phyloP scores from a whole-genome alignment of 169 alveolate species.

The Plasmodium knowlesi region DNA sequence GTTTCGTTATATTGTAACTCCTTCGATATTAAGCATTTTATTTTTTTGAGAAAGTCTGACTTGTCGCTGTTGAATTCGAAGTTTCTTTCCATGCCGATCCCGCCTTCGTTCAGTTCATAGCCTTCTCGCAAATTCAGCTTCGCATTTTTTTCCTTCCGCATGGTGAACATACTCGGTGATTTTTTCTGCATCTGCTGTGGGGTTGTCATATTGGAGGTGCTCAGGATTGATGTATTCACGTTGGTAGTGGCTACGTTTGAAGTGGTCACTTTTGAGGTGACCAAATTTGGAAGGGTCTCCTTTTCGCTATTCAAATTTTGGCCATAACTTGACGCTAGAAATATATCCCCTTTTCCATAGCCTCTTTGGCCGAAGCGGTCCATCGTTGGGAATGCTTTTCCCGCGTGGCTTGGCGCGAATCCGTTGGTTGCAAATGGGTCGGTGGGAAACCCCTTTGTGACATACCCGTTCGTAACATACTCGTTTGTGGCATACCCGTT shows the following conservation, averaged over 20 bases:
- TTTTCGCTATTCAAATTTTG: slow-evolving; percentile 2
- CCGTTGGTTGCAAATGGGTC: neutral
- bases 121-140: slow-evolving; percentile 54
- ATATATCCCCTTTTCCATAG: neutral
- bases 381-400: neutral
- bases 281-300: neutral
- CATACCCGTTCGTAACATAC: neutral
- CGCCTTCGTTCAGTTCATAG: neutral
- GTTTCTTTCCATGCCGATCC: slow-evolving; percentile 18
- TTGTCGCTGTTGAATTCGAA: slow-evolving; percentile 21
- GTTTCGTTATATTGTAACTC: slow-evolving; percentile 46
- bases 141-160: slow-evolving; percentile 48
- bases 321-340: neutral
- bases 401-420: neutral
- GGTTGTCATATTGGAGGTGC: neutral
- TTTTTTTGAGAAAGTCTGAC: slow-evolving; percentile 50
- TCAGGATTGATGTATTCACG: neutral
- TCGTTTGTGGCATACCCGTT: neutral
- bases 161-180: neutral
- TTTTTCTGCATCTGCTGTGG: neutral
- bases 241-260: no score
- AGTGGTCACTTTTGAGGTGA: no score
- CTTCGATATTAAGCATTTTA: slow-evolving; percentile 49
- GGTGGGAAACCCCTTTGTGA: neutral
- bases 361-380: neutral